Base-by-base conservation (phyloP, 2,329 filamentous ascomycete genomes). In the Zarea fungicola region DNA sequence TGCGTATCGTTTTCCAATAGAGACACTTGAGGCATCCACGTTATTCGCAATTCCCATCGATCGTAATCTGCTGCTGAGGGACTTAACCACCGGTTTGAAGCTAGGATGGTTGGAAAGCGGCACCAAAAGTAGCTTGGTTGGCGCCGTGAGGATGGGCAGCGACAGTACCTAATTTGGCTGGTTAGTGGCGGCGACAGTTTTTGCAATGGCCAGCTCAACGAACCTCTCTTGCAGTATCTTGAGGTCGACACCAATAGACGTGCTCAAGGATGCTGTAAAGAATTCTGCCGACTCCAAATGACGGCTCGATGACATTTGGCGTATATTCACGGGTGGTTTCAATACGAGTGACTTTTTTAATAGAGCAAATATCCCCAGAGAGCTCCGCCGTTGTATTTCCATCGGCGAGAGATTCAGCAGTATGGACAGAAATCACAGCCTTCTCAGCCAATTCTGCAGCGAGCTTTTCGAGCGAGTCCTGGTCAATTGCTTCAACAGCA, bases 291-390 rank as follows among this genome's bases (percentile, higher is more conserved):
- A 96, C 92, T 74, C 90, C 90, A 62, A 96, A 96, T 1, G 90
- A 95, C 2, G 90, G 89, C 71, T 96, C 90, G 58, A 96, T 91
- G 39, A 93, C 88, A 63, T 95, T 95, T 48, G 90, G 90, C 1
- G 84, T 90, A 71, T 88, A 95, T 64, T 95, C 88, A 59, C 90
- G 78, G 51, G 81, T 78, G 61, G 89, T 83, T 65, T 92, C 86
- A 6, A 81, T 77, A 50, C 83, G 73, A 45, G 78, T 86, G 14
- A 46, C 26, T 37, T 53, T 53, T 23, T 51, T 48, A 26, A 60
- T 56, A 6, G 54, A 37, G 52, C 51, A 42, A 13, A 54, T 31
- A 26, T 52, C 42, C 5, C 23, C 45, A 1, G 54, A n/a, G 7
- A 55, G 41, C 23, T 47, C 32, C 2, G 48, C 52, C 1, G 23